Evolutionary conservation across 352 stramenopile genomes (phyloP).

Genomic region (Globisporangium okanoganense): DNA sequence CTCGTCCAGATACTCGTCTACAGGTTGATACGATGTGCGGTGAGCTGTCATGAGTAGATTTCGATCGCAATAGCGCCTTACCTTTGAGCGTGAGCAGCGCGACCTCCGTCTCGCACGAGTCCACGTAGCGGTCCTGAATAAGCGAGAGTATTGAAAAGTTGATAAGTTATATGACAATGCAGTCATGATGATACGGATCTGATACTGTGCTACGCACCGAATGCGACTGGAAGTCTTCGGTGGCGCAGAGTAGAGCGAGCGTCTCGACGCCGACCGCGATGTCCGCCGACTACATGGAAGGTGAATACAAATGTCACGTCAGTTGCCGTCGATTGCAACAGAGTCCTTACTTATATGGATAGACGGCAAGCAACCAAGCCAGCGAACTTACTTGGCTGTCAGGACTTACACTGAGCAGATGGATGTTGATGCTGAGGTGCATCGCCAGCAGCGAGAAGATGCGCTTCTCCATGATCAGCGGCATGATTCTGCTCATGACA

Average conservation of each 20-base stretch:
- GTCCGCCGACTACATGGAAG: conserved; percentile 31
- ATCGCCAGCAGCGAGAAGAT: conserved; percentile 75
- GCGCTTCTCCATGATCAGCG: conserved; percentile 72
- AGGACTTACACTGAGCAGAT: conserved; percentile 37
- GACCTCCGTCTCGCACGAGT: conserved; percentile 53
- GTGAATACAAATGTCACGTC: background rate
- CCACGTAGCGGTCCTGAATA: conserved; percentile 50
- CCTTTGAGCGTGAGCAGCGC: conserved; percentile 55
- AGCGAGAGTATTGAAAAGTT: no score
- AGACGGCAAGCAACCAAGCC: background rate
- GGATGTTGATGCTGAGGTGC: conserved; percentile 67
- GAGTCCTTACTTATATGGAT: background rate
- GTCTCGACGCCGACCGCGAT: conserved; percentile 57
- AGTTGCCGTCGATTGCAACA: background rate
- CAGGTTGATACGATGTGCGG: background rate
- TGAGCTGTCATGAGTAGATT: background rate
- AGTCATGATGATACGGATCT: background rate
- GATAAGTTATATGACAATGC: background rate
- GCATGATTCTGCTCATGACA: conserved; percentile 62
- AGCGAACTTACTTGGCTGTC: conserved; percentile 15
- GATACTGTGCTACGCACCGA: conserved; percentile 18
- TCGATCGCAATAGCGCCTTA: conserved; percentile 9
- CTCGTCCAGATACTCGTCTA: conserved; percentile 73
- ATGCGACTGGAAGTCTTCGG: conserved; percentile 83
- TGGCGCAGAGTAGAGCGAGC: conserved; percentile 71